Evolutionary conservation across 2,329 filamentous ascomycete species (phyloP), one percentile per base, ranked within the genome.

Genomic region (Ophiostoma perfectum): DNA sequence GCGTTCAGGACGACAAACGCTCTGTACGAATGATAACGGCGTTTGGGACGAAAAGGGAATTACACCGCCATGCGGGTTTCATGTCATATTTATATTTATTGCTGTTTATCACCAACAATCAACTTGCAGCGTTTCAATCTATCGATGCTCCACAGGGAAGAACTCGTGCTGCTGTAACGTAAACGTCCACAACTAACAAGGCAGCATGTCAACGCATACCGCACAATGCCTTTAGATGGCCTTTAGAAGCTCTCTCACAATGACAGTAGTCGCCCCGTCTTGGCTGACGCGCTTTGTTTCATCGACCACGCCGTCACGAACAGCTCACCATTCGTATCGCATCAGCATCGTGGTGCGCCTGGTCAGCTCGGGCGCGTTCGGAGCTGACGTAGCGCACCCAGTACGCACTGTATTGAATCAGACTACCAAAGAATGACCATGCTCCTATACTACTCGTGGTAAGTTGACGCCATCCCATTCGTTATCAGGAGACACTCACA

Each of bases 401-500:
- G 27, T 27, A 27, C 27, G 27, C 27, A 27, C 27, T 27, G 27
- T 27, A 27, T 27, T 27, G 27, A 27, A 27, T 1, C 27, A 27
- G 27, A 27, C 27, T 27, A 27, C 27, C 27, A 27, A 27, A 27
- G 27, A 27, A 27, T 27, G 27, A 27, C 27, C 27, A 27, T 27
- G 27, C 2, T 27, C 27, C 27, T 27, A 27, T 16, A 9, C 62
- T n/a, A n/a, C 78, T 76, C 79, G 79, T 81, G 79, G 77, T 70
- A 73, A 70, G 67, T 77, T 73, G 72, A 74, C 74, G 76, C 71
- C 74, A 71, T 78, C 75, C 75, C 73, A 80, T 81, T 81, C 78
- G 78, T 72, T 74, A 71, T 72, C 68, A 64, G 27, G 36, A 12
- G 58, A 38, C 7, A 38, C 6, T 11, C 16, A 5, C 1, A 39